Percentiles rank a stretch among this genome's conserved stretches.
Evolutionary conservation across 2,329 filamentous ascomycete genomes (phyloP).

Genomic region (Hypoxylon sp.): DNA sequence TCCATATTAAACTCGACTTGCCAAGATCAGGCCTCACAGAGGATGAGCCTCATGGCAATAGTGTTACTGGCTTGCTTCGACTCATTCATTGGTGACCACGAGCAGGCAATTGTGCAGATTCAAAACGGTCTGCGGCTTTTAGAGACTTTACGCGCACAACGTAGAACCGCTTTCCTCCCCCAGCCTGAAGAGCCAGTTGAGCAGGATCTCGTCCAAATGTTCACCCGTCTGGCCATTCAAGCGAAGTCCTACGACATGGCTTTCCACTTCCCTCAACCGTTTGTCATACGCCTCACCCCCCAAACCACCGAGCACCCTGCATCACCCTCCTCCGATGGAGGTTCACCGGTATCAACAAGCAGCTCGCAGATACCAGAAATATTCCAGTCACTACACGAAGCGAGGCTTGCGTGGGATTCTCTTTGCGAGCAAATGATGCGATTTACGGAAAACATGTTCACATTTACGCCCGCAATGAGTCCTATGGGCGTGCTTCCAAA

Average conservation of each 20-base stretch:
- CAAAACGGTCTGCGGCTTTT: constrained; percentile 70
- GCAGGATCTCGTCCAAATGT: constrained; percentile 74
- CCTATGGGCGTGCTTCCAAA: constrained; percentile 68
- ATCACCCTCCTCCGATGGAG: constrained; percentile 62
- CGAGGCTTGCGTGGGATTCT: constrained; percentile 69
- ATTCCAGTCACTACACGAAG: constrained; percentile 68
- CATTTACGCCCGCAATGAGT: constrained; percentile 62
- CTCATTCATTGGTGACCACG: constrained; percentile 75
- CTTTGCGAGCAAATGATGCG: constrained; percentile 70
- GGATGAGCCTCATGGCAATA: constrained; percentile 73
- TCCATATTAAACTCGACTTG: constrained; percentile 63
- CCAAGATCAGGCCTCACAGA: constrained; percentile 63
- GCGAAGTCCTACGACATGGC: constrained; percentile 79
- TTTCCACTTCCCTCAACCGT: constrained; percentile 75
- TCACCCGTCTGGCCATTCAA: constrained; percentile 74
- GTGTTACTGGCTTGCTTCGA: constrained; percentile 78
- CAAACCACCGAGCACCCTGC: constrained; percentile 54
- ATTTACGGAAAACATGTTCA: constrained; percentile 70
- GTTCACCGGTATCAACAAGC: constrained; percentile 60
- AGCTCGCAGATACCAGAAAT: constrained; percentile 60
- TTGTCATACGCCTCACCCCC: constrained; percentile 69
- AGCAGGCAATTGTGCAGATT: constrained; percentile 73
- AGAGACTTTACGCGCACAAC: constrained; percentile 66
- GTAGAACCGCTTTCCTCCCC: constrained; percentile 58
- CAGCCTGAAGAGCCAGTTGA: constrained; percentile 66